Evolutionary conservation across 1,284 basidiomycete genomes (phyloP).

Genomic region (Caloboletus firmus): DNA sequence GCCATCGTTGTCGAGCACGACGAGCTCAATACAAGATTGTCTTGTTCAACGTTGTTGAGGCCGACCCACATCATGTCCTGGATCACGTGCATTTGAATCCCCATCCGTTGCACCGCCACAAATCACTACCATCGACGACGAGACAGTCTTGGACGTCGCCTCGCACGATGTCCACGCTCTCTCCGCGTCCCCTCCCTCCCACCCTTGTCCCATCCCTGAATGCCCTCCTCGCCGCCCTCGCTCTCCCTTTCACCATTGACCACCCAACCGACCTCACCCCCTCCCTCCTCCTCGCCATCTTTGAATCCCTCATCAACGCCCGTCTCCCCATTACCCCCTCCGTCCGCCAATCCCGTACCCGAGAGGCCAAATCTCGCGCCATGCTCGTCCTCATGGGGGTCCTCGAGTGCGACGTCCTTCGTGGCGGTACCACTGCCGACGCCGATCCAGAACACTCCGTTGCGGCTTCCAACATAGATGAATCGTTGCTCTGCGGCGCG

Average conservation of each 20-base stretch:
- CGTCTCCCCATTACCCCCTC: constrained; percentile 47
- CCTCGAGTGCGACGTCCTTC: constrained; percentile 66
- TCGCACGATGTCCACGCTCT: constrained; percentile 13
- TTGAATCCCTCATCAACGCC: constrained; percentile 55
- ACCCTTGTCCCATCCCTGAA: constrained; percentile 37
- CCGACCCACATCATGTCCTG: too few species aligned
- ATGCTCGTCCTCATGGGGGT: constrained; percentile 80
- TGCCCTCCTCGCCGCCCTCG: constrained; percentile 49
- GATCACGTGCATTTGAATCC: neutral
- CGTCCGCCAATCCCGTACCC: constrained; percentile 43
- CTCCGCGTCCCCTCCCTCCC: constrained; percentile 14
- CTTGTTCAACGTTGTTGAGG: too few species aligned
- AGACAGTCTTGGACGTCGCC: constrained; percentile 3
- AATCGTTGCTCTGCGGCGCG: constrained; percentile 16
- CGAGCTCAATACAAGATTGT: constrained; percentile 1
- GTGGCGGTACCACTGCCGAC: constrained; percentile 25
- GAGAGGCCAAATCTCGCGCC: constrained; percentile 47
- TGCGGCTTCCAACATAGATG: constrained; percentile 15
- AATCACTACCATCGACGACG: neutral
- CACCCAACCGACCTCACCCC: constrained; percentile 71
- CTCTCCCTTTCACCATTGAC: constrained; percentile 53
- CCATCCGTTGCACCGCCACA: constrained; percentile 17
- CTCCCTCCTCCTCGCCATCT: constrained; percentile 61
- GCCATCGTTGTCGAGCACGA: constrained; percentile 37
- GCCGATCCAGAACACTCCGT: constrained; percentile 10